These are phyloP conservation scores for Corylus heterophylla DNA, from an alignment of 306 rosid genomes.

Conservation along the genomic window DNA sequence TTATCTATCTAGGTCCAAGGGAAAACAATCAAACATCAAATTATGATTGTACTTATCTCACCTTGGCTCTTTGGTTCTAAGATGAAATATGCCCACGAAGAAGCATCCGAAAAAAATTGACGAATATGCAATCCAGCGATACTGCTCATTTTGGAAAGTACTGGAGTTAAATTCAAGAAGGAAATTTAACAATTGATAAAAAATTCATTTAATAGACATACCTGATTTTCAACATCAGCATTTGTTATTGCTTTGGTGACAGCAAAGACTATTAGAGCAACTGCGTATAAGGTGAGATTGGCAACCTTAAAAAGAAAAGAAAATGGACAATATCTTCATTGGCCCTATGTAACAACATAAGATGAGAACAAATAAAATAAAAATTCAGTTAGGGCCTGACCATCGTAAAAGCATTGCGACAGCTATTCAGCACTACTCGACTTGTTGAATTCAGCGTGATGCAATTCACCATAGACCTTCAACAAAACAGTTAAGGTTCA, in stretches of 20 bases:
- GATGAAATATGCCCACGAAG: constrained; percentile 70
- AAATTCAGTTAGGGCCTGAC: constrained; percentile 42
- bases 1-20: neutral
- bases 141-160: constrained; percentile 53
- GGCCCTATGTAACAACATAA: constrained; percentile 4
- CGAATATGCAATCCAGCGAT: constrained; percentile 88
- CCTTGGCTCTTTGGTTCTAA: constrained; percentile 93
- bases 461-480: constrained; percentile 97
- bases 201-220: constrained; percentile 24
- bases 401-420: constrained; percentile 96
- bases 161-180: constrained; percentile 23
- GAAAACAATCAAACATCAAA: neutral
- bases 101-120: constrained; percentile 90
- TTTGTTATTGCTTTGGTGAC: constrained; percentile 46
- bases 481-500: constrained; percentile 17
- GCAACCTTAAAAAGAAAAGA: constrained; percentile 58
- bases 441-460: constrained; percentile 83
- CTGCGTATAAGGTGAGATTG: constrained; percentile 76
- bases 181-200: constrained; percentile 19
- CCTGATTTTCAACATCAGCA: constrained; percentile 69
- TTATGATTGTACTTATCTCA: constrained; percentile 26
- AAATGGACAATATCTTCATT: neutral
- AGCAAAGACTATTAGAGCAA: constrained; percentile 69
- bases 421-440: constrained; percentile 90
- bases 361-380: constrained; percentile 5